Evolutionary conservation across 257 asterid genomes (phyloP), one percentile per base, ranked within the genome.

Genomic region (Ophiorrhiza pumila): DNA sequence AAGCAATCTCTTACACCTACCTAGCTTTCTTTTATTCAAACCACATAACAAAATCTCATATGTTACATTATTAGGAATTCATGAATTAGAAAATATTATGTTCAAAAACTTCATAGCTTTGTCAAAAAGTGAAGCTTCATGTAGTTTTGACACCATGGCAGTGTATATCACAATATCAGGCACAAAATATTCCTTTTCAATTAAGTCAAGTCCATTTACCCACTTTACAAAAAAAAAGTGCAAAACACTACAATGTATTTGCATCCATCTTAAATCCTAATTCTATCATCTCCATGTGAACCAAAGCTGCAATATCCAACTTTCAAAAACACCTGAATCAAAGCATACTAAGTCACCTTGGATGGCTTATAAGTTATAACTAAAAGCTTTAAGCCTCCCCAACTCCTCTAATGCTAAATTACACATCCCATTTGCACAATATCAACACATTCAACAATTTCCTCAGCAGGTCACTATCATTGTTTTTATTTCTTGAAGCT

Each of bases 91-190:
- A 47, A 97, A 83, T 97, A 94, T 91, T 77, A 87, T 74, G 77
- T 79, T 78, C 87, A 94, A 83, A 77, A 91, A 85, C 62, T 91
- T 91, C 99, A 94, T 91, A 70, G 97, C 97, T 85, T 91, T 97
- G 75, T 87, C 97, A 76, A 94, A 94, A 78, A 86, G 80, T 14
- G 96, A 94, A 67, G 91, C 97, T 85, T 94, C 97, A 29, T 97
- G 91, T 77, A 94, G 83, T 65, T 97, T 97, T 65, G 74, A 80
- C 57, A 94, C 91, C 99, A 94, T 91, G 67, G 79, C 78, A 7
- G 99, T 94, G 77, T 91, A 94, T 11, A 90, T 76, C 63, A 86
- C 71, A 25, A 97, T 88, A 85, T 94, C 93, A 0, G 97, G 90
- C 73, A 80, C 87, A 80, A 80, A 83, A 71, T 83, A 96, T 80